Conservation (phyloP, 202 grass and related monocot species). For the Saccharum hybrid region DNA sequence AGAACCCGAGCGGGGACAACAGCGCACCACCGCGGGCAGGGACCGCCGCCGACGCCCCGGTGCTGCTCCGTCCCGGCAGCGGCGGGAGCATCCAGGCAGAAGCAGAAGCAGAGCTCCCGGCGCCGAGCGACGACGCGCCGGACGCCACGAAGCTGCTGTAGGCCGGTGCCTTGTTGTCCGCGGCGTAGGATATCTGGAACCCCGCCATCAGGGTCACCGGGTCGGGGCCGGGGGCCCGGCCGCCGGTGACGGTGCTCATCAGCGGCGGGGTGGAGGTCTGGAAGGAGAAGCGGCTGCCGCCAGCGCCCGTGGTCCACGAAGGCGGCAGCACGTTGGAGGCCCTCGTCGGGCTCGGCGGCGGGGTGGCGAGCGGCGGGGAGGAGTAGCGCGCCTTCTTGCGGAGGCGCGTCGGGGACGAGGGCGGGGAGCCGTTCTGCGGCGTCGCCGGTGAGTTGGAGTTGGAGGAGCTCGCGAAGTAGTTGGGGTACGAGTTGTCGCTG, state of each 20-base stretch:
- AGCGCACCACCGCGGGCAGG: not conserved
- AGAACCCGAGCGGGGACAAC: not conserved
- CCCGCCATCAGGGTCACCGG: slow-evolving; percentile 21
- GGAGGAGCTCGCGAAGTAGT: too few relatives aligned
- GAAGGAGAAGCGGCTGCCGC: slow-evolving; percentile 20
- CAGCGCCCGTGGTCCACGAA: slow-evolving; percentile 24
- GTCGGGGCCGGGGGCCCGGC: slow-evolving; percentile 32
- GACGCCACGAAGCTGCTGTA: too few relatives aligned
- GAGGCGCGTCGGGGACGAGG: not conserved
- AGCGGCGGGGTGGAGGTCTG: slow-evolving; percentile 25
- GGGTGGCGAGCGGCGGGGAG: not conserved
- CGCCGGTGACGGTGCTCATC: slow-evolving; percentile 16
- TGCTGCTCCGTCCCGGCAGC: slow-evolving; percentile 27
- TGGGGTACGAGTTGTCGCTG: too few relatives aligned
- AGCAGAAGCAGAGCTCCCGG: too few relatives aligned
- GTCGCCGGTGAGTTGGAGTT: too few relatives aligned
- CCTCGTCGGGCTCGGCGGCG: not conserved
- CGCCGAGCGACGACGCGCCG: too few relatives aligned
- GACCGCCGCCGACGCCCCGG: not conserved
- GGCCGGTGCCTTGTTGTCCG: too few relatives aligned
- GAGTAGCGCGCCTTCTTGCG: not conserved
- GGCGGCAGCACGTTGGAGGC: not conserved
- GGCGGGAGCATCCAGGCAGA: slow-evolving; percentile 50
- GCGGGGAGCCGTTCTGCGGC: not conserved
- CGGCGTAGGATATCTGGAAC: too few relatives aligned